Conservation (phyloP, 306 rosid species). For the Potentilla sterilis region DNA sequence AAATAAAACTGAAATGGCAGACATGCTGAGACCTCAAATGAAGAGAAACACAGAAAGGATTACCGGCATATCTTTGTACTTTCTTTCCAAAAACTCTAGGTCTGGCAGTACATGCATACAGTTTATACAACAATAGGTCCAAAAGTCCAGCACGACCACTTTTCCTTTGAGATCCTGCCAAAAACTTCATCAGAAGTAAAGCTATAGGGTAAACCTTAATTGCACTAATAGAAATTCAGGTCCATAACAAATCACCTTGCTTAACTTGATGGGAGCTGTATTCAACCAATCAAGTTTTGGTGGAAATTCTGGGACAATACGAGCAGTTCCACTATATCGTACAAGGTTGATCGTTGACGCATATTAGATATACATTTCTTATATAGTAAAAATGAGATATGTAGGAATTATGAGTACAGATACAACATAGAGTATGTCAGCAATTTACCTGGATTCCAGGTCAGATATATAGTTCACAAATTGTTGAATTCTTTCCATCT, state of each 20-base stretch:
- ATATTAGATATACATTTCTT: conserved; percentile 17
- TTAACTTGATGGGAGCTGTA: conserved; percentile 82
- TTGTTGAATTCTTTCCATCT: conserved; percentile 66
- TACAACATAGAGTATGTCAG: conserved; percentile 10
- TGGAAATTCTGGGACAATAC: conserved; percentile 88
- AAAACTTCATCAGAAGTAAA: conserved; percentile 19
- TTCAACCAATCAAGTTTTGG: conserved; percentile 91
- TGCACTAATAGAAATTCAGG: conserved; percentile 27
- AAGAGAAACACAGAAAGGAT: conserved; percentile 24
- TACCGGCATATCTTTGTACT: conserved; percentile 92
- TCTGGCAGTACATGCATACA: conserved; percentile 98
- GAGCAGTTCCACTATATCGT: conserved; percentile 61
- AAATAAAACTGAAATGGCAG: conserved; percentile 17
- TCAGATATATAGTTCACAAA: conserved; percentile 83
- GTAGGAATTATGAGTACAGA: background rate
- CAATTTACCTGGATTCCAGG: conserved; percentile 66
- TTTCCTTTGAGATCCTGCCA: conserved; percentile 93
- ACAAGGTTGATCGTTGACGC: conserved; percentile 26
- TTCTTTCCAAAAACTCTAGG: conserved; percentile 81
- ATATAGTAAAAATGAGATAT: background rate
- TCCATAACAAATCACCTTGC: conserved; percentile 48
- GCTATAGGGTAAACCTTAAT: conserved; percentile 18
- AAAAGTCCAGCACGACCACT: conserved; percentile 85
- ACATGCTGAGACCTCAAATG: conserved; percentile 24
- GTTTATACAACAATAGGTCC: conserved; percentile 96